phyloP scores from a whole-genome alignment of 2,329 filamentous ascomycete genomes.

The Neofusicoccum kwambonambiense region DNA sequence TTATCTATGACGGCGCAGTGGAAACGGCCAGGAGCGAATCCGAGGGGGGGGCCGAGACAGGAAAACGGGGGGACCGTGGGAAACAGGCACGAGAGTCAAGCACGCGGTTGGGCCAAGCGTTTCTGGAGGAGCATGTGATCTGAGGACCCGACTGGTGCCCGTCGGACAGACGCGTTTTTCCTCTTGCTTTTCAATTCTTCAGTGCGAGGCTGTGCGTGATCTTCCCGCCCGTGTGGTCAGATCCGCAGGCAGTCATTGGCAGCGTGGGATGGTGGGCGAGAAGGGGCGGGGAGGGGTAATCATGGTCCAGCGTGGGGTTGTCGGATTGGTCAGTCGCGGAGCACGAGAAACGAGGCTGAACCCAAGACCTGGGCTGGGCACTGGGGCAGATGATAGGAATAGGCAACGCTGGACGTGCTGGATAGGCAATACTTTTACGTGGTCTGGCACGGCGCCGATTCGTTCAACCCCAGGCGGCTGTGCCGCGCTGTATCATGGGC shows the following conservation, averaged over 20 bases:
- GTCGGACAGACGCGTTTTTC: not conserved
- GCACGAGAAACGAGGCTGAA: conserved; percentile 9
- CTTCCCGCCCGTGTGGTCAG: not conserved
- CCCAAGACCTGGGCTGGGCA: conserved; percentile 2
- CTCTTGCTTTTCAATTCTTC: not conserved
- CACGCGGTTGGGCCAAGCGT: no score
- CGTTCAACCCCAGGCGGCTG: not conserved
- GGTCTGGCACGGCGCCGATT: not conserved
- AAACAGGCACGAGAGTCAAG: not conserved
- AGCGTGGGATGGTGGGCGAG: not conserved
- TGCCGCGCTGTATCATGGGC: not conserved
- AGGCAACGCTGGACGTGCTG: not conserved
- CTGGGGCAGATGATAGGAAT: not conserved
- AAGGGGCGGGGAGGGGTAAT: not conserved
- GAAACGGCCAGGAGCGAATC: not conserved
- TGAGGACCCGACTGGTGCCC: not conserved
- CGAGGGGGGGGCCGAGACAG: not conserved
- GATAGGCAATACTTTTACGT: not conserved
- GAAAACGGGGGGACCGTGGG: not conserved
- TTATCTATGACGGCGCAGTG: not conserved
- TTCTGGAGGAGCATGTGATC: not conserved
- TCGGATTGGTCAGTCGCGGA: not conserved
- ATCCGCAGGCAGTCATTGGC: not conserved
- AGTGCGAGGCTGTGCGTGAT: not conserved
- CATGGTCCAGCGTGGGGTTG: not conserved